A percentile compares a stretch with the other conserved stretches of the same genome.
These are phyloP conservation scores for Globisporangium heterothallicum DNA, from an alignment of 352 stramenopile genomes.

Conservation along the genomic window DNA sequence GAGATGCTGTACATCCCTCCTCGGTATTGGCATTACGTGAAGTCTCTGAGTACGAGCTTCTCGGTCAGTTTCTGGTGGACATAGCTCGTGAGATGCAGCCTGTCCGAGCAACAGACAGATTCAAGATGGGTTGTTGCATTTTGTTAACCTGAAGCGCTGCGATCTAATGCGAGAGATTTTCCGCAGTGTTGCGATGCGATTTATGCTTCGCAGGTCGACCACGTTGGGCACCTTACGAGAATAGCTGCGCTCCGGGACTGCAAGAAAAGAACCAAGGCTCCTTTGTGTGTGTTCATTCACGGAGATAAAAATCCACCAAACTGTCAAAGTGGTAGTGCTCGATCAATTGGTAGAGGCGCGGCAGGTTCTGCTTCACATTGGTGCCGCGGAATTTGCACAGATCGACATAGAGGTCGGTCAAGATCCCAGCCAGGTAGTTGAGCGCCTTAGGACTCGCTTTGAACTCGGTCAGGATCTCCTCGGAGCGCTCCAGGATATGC, in stretches of 20 bases:
- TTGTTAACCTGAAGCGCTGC: no score
- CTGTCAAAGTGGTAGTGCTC: constrained; percentile 79
- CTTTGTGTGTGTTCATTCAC: constrained; percentile 29
- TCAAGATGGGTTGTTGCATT: no score
- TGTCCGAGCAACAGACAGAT: no score
- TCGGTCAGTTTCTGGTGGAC: constrained; percentile 84
- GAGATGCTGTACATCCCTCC: constrained; percentile 88
- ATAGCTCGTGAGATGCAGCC: no score
- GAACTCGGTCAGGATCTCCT: constrained; percentile 70
- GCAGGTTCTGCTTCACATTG: constrained; percentile 71
- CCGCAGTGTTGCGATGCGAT: no score
- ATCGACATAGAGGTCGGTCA: constrained; percentile 84
- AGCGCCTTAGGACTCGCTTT: constrained; percentile 63
- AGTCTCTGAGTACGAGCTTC: constrained; percentile 72
- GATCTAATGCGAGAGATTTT: no score
- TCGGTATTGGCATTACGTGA: constrained; percentile 86
- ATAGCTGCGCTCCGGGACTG: background rate
- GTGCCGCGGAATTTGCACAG: constrained; percentile 78
- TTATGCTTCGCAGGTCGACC: no score
- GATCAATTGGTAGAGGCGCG: constrained; percentile 67
- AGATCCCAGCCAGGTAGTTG: constrained; percentile 72
- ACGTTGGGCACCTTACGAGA: no score
- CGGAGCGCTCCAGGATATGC: constrained; percentile 55
- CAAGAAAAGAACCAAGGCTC: background rate
- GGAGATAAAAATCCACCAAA: constrained; percentile 72